Conservation (phyloP, 2,329 filamentous ascomycete species). For the Endoconidiophora laricicola region DNA sequence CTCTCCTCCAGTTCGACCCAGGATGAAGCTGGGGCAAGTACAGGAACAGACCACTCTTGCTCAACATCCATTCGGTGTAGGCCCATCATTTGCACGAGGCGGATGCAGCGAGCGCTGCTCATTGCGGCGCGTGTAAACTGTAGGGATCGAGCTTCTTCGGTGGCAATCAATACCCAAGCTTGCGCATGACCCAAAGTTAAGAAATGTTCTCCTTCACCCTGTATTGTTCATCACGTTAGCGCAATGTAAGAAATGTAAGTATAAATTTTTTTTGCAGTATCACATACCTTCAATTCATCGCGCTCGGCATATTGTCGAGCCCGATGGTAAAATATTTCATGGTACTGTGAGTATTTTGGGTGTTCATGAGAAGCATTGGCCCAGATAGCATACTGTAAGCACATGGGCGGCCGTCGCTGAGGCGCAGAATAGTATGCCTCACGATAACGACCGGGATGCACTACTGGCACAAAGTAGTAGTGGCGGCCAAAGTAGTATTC, state of each 20-base stretch:
- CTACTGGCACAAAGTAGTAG: slow-evolving; percentile 55
- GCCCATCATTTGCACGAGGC: slow-evolving; percentile 70
- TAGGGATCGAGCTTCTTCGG: slow-evolving; percentile 72
- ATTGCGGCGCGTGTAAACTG: slow-evolving; percentile 75
- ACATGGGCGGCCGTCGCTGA: slow-evolving; percentile 64
- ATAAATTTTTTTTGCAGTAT: not conserved
- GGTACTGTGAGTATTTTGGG: slow-evolving; percentile 53
- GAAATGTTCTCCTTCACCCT: slow-evolving; percentile 62
- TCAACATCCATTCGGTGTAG: slow-evolving; percentile 59
- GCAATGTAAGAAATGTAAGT: too few relatives aligned
- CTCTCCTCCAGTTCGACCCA: slow-evolving; percentile 68
- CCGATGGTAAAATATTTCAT: slow-evolving; percentile 66
- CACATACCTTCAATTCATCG: slow-evolving; percentile 59
- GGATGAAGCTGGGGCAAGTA: slow-evolving; percentile 53
- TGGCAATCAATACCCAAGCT: slow-evolving; percentile 56
- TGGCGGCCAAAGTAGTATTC: slow-evolving; percentile 60
- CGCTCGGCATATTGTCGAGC: slow-evolving; percentile 68
- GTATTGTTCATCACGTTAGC: not conserved
- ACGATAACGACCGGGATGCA: slow-evolving; percentile 62
- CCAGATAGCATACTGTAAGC: slow-evolving; percentile 78
- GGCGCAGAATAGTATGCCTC: slow-evolving; percentile 56
- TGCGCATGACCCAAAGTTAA: slow-evolving; percentile 69
- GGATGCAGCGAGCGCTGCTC: slow-evolving; percentile 53
- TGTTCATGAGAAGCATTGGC: slow-evolving; percentile 55
- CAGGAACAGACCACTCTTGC: slow-evolving; percentile 52